These are phyloP conservation scores for Hemileia vastatrix DNA, from an alignment of 1,284 basidiomycete genomes.

Conservation along the genomic window DNA sequence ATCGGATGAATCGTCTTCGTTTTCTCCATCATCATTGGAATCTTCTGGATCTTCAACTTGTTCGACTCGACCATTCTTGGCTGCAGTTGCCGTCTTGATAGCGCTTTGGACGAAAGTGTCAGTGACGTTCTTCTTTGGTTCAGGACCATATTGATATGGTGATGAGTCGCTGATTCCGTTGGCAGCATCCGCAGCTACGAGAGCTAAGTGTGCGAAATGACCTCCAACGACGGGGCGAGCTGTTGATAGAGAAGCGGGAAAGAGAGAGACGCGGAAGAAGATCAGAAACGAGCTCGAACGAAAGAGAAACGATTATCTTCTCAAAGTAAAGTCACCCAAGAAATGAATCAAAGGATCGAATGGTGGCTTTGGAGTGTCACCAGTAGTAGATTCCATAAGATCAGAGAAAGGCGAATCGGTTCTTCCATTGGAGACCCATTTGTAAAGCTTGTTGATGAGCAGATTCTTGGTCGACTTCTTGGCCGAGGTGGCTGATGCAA, in stretches of 20 bases:
- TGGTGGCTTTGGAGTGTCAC: slow-evolving; percentile 35
- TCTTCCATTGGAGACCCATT: slow-evolving; percentile 30
- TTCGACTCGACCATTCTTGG: not conserved
- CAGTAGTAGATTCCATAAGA: slow-evolving; percentile 35
- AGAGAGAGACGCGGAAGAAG: slow-evolving; percentile 27
- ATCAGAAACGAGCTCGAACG: slow-evolving; percentile 28
- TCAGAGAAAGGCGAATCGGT: slow-evolving; percentile 38
- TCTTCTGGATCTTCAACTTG: not conserved
- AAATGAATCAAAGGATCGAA: not conserved
- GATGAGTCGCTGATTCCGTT: slow-evolving; percentile 25
- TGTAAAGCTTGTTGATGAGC: slow-evolving; percentile 35
- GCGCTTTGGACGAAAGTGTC: not conserved
- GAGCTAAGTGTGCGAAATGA: slow-evolving; percentile 34
- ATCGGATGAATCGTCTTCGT: not conserved
- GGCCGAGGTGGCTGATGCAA: slow-evolving; percentile 35
- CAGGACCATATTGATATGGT: slow-evolving; percentile 23
- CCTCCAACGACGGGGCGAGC: slow-evolving; percentile 39
- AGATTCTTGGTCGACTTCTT: slow-evolving; percentile 30
- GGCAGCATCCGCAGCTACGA: slow-evolving; percentile 32
- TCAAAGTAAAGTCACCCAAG: not conserved
- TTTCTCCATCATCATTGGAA: not conserved
- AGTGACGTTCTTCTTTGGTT: slow-evolving; percentile 7
- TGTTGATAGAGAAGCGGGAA: not conserved
- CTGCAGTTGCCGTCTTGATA: not conserved
- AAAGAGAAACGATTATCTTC: not conserved